Base-by-base conservation (phyloP, 192 early-diverging fungal genomes). In the Coemansia sp. region DNA sequence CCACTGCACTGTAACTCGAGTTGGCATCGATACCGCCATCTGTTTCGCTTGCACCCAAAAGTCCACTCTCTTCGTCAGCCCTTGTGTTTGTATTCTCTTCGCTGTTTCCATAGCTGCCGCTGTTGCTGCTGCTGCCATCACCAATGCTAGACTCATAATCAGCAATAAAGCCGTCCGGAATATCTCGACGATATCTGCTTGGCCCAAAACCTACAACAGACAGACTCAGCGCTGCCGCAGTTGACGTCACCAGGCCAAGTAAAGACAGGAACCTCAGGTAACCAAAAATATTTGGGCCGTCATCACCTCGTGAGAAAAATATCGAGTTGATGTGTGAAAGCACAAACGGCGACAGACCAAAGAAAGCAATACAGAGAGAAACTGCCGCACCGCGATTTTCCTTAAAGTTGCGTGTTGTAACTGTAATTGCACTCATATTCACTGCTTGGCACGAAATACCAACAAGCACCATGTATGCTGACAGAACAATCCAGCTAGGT, bases 271-370 rank as follows among this genome's bases (percentile, higher is more conserved):
- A 80, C 43, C 52, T 42, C 12, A 80, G 46, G 45, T 59, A 80
- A 11, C 78, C 78, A 58, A 74, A 80, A 8, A 72, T 66, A 43
- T 80, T 58, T 1, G 78, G 78, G 52, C 27, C 17, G 15, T 69
- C 66, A 7, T 23, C 53, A 34, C 79, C 62, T 12, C 44, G 27
- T 1, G 71, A 72, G 67, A 83, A 86, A 43, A 78, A 80, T 13
- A 71, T 46, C 12, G 65, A 64, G 69, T 84, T 82, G 18, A 86
- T 64, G 25, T 85, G 81, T 18, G 86, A 83, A 57, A 84, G 70
- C 23, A 86, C 68, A 22, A 84, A 69, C 4, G 86, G 84, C 12
- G 86, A 86, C 15, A 88, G 71, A 15, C 85, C 86, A 69, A 86
- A 88, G 49, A 78, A 73, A 2, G 82, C 85, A 60, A 85, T 69